Evolutionary conservation across 2,329 filamentous ascomycete species (phyloP).

Genomic region (Hypomyces perniciosus): DNA sequence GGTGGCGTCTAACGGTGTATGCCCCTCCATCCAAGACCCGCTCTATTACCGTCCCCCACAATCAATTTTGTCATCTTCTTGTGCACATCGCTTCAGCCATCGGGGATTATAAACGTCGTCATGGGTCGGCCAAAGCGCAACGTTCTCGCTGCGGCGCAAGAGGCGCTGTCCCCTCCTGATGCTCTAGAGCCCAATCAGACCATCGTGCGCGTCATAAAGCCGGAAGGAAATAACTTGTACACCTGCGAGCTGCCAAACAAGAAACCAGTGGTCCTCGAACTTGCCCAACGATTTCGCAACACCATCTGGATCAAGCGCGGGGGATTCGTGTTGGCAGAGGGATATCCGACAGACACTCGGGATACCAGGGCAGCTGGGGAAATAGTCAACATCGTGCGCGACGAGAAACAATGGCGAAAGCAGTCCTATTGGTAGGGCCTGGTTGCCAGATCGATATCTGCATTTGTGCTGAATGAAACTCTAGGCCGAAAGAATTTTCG

Average conservation of each 20-base stretch:
- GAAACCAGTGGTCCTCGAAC: constrained; percentile 66
- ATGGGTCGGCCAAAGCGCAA: constrained; percentile 57
- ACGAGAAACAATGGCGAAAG: constrained; percentile 90
- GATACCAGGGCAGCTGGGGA: constrained; percentile 79
- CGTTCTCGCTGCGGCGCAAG: constrained; percentile 70
- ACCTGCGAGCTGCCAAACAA: constrained; percentile 65
- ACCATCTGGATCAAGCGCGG: constrained; percentile 91
- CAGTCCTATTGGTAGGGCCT: constrained; percentile 69
- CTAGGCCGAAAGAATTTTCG: constrained; percentile 73
- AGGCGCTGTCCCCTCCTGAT: constrained; percentile 55
- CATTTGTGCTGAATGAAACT: background rate
- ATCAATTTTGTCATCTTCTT: background rate
- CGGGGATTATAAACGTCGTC: background rate
- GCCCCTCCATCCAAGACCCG: constrained; percentile 9
- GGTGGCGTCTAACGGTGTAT: constrained; percentile 4
- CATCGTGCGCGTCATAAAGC: constrained; percentile 73
- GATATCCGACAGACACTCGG: constrained; percentile 55
- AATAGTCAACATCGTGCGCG: constrained; percentile 86
- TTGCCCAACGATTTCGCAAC: constrained; percentile 79
- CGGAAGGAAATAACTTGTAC: constrained; percentile 86
- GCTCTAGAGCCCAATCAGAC: constrained; percentile 55
- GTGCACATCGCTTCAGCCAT: background rate
- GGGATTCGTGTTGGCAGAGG: constrained; percentile 78
- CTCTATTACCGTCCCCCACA: constrained; percentile 6
- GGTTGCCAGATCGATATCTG: background rate